A percentile compares a stretch with the other conserved stretches of the same genome.
phyloP scores from a whole-genome alignment of 1,284 basidiomycete genomes.

The Papiliotrema fonsecae region DNA sequence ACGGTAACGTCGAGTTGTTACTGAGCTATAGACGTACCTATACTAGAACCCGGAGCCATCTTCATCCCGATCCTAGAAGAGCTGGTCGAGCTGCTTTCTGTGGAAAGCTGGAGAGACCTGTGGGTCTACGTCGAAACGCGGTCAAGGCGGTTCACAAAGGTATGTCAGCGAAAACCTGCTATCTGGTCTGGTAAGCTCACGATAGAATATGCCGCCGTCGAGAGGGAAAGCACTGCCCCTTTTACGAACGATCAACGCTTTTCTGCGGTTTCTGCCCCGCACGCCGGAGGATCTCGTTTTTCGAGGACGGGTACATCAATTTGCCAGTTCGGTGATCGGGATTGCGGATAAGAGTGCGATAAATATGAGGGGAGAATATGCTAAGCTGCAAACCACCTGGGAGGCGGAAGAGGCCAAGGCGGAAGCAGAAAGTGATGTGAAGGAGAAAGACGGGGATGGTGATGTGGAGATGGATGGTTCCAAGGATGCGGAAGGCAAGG shows the following conservation, averaged over 20 bases:
- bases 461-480: slow-evolving; percentile 25
- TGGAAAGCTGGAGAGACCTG: slow-evolving; percentile 34
- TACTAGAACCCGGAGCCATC: slow-evolving; percentile 37
- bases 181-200: slow-evolving; percentile 1
- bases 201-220: slow-evolving; percentile 39
- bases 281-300: slow-evolving; percentile 42
- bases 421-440: neutral
- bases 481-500: slow-evolving; percentile 4
- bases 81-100: slow-evolving; percentile 38
- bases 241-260: slow-evolving; percentile 39
- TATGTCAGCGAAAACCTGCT: neutral
- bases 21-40: slow-evolving; percentile 12
- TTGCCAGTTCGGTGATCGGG: slow-evolving; percentile 37
- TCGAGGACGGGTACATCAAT: slow-evolving; percentile 39
- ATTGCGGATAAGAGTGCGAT: slow-evolving; percentile 44
- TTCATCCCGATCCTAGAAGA: slow-evolving; percentile 44
- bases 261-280: slow-evolving; percentile 35
- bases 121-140: slow-evolving; percentile 41
- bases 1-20: too few species aligned
- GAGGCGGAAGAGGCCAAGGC: slow-evolving; percentile 16
- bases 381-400: slow-evolving; percentile 36
- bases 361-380: slow-evolving; percentile 43
- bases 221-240: slow-evolving; percentile 42
- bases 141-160: slow-evolving; percentile 37
- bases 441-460: slow-evolving; percentile 10